phyloP scores from a whole-genome alignment of 768 basidiomycete species.

The Lactarius pseudohatsudake region DNA sequence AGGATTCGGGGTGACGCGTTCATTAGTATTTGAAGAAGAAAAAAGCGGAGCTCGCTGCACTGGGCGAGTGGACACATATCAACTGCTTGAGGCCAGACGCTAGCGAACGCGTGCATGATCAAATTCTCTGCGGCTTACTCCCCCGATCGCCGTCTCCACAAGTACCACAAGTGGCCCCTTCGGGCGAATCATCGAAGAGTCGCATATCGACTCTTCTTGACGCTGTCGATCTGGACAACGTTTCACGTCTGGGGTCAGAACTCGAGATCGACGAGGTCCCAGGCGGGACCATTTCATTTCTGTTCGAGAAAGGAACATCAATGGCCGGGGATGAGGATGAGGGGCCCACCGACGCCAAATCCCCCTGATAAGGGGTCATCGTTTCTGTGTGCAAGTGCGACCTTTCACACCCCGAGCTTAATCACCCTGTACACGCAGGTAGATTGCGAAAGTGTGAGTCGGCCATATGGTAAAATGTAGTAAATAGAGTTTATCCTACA shows the following conservation, averaged over 20 bases:
- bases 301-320: conserved; percentile 86
- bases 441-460: neutral
- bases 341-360: conserved; percentile 22
- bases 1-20: conserved; percentile 10
- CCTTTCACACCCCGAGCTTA: neutral
- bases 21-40: conserved; percentile 65
- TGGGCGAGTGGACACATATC: conserved; percentile 85
- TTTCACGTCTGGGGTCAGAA: conserved; percentile 40
- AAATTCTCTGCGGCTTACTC: conserved; percentile 56
- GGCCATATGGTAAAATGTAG: neutral
- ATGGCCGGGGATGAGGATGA: conserved; percentile 84
- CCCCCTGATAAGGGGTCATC: neutral
- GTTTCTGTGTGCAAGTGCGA: neutral
- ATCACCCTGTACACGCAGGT: neutral
- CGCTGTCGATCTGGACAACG: conserved; percentile 51
- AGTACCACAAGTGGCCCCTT: conserved; percentile 19
- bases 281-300: conserved; percentile 71
- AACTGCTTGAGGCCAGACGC: conserved; percentile 57
- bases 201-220: conserved; percentile 38
- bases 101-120: conserved; percentile 58
- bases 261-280: conserved; percentile 48
- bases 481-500: neutral
- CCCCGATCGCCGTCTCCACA: conserved; percentile 25
- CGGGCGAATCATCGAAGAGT: conserved; percentile 30
- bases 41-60: conserved; percentile 63